Evolutionary conservation across 2,329 filamentous ascomycete genomes (phyloP).

Genomic region (Thelonectria blattea): DNA sequence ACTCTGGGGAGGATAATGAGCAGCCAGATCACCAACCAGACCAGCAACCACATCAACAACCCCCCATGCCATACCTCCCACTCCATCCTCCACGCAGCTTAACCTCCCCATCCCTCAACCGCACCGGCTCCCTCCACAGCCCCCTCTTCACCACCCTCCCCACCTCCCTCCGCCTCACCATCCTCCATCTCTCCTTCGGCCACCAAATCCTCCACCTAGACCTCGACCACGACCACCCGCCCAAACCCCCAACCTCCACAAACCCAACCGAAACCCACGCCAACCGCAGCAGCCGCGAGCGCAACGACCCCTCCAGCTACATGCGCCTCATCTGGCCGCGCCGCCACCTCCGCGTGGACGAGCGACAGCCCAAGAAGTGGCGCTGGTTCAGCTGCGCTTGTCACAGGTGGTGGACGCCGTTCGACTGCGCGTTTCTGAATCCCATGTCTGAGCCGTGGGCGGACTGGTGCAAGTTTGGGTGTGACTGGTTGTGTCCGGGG

Average conservation of each 20-base stretch:
- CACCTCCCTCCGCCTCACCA: neutral
- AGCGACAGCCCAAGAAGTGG: neutral
- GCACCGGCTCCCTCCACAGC: neutral
- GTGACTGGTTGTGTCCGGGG: neutral
- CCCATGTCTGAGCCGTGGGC: neutral
- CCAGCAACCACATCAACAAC: neutral
- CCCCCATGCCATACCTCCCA: neutral
- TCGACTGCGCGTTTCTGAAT: neutral
- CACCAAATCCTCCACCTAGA: neutral
- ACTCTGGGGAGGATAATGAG: too few relatives aligned
- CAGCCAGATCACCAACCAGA: too few relatives aligned
- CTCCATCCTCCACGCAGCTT: neutral
- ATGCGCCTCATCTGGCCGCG: neutral
- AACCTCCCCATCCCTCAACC: neutral
- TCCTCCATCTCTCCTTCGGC: neutral
- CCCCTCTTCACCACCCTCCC: neutral
- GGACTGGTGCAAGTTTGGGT: neutral
- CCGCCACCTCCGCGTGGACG: neutral
- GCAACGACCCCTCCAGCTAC: neutral
- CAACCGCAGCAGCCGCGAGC: neutral
- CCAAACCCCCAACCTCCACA: neutral
- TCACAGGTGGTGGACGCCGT: neutral
- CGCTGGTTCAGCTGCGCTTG: neutral
- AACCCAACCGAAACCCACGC: neutral
- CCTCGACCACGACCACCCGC: neutral